A percentile compares a stretch with the other conserved stretches of the same genome.
Conservation (phyloP, 2,329 filamentous ascomycete genomes). For the Alternaria consortialis region DNA sequence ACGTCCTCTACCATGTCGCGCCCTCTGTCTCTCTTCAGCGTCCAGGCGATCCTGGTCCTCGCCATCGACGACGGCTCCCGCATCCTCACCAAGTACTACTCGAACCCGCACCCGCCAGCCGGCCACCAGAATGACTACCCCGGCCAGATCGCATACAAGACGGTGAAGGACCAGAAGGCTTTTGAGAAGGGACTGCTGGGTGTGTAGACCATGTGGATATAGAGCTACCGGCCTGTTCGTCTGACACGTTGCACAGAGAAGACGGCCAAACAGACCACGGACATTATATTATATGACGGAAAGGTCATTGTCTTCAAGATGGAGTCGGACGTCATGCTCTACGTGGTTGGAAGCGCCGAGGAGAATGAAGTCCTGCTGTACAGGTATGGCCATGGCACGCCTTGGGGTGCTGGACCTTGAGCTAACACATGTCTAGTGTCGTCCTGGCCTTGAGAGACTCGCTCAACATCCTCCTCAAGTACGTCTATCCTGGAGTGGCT, state of each 20-base stretch:
- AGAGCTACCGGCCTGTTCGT: constrained; percentile 49
- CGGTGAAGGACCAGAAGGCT: constrained; percentile 90
- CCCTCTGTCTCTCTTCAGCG: constrained; percentile 64
- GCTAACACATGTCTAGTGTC: constrained; percentile 64
- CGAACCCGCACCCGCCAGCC: constrained; percentile 72
- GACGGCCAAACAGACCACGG: constrained; percentile 92
- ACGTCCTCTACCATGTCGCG: constrained; percentile 55
- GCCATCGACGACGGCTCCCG: constrained; percentile 86
- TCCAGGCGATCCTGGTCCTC: constrained; percentile 61
- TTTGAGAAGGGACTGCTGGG: constrained; percentile 92
- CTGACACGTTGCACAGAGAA: constrained; percentile 65
- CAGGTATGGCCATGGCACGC: constrained; percentile 55
- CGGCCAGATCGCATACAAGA: constrained; percentile 80
- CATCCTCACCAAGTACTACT: constrained; percentile 95
- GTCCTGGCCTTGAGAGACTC: constrained; percentile 90
- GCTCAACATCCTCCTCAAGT: constrained; percentile 93
- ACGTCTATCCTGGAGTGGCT: constrained; percentile 43
- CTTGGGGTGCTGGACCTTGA: too few species aligned
- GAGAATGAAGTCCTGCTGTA: constrained; percentile 98
- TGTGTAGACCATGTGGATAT: constrained; percentile 76
- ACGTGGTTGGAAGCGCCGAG: constrained; percentile 86
- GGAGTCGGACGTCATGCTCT: constrained; percentile 96
- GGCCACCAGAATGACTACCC: constrained; percentile 67
- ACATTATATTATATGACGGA: constrained; percentile 98
- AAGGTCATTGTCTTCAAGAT: constrained; percentile 97